A percentile compares a stretch with the other conserved stretches of the same genome.
These are phyloP conservation scores for Dryas drummondii DNA, from an alignment of 306 rosid species.

Conservation along the genomic window DNA sequence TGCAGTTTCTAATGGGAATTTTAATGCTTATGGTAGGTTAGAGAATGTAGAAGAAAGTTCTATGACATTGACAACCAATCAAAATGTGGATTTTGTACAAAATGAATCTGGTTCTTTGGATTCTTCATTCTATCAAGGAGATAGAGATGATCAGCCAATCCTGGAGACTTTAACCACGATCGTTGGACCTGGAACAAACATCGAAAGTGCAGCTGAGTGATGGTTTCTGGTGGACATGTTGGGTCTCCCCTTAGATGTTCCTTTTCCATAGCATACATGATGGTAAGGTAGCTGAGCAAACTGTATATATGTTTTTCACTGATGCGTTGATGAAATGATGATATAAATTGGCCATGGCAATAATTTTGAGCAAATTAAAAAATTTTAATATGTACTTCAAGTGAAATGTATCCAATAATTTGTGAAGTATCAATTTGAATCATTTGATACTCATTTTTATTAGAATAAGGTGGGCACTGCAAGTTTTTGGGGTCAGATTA, in stretches of 20 bases:
- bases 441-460: neutral
- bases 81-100: neutral
- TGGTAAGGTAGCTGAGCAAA: slow-evolving; percentile 7
- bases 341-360: neutral
- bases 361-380: neutral
- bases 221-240: slow-evolving; percentile 4
- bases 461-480: neutral
- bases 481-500: too few relatives aligned
- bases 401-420: neutral
- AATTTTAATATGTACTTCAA: neutral
- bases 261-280: neutral
- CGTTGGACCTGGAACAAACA: neutral
- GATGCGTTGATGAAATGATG: slow-evolving; percentile 7
- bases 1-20: slow-evolving; percentile 5
- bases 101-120: neutral
- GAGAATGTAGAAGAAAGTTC: neutral
- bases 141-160: neutral
- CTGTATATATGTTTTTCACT: neutral
- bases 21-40: slow-evolving; percentile 5
- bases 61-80: neutral
- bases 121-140: neutral
- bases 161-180: neutral
- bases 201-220: neutral
- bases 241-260: neutral
- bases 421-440: neutral